These are phyloP conservation scores for Schizosaccharomyces cryophilus DNA, from an alignment of 805 yeast genomes.

Conservation along the genomic window DNA sequence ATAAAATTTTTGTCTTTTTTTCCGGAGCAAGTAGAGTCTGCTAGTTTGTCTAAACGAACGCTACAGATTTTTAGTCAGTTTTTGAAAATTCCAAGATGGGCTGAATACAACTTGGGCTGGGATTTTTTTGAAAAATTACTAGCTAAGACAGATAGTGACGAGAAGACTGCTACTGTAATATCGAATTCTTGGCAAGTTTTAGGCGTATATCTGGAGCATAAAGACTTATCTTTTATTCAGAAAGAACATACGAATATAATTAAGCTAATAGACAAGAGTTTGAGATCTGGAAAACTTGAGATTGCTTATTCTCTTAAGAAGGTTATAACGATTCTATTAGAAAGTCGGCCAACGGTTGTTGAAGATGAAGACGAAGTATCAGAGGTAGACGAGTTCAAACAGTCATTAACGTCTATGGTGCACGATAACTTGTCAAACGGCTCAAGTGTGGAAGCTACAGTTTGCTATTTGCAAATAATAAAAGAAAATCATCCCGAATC, in stretches of 20 bases:
- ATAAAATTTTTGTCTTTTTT: conserved; percentile 72
- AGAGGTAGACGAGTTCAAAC: neutral
- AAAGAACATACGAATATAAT: conserved; percentile 45
- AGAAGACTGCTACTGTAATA: conserved; percentile 34
- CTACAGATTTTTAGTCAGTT: conserved; percentile 48
- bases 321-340: neutral
- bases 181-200: conserved; percentile 79
- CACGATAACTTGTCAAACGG: neutral
- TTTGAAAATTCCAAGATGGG: conserved; percentile 54
- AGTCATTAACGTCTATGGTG: neutral
- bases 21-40: conserved; percentile 48
- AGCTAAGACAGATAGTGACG: conserved; percentile 50
- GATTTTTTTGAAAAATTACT: conserved; percentile 73
- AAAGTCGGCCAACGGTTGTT: neutral
- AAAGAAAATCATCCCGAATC: neutral
- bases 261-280: conserved; percentile 54
- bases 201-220: conserved; percentile 58
- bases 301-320: conserved; percentile 59
- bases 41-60: conserved; percentile 59
- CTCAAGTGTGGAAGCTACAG: neutral
- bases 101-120: conserved; percentile 66
- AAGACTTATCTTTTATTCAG: conserved; percentile 53
- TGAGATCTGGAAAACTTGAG: conserved; percentile 62
- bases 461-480: neutral
- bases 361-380: neutral